A percentile compares a stretch with the other conserved stretches of the same genome.
phyloP scores from a whole-genome alignment of 1,284 basidiomycete genomes.

The Sanghuangporus baumii region DNA sequence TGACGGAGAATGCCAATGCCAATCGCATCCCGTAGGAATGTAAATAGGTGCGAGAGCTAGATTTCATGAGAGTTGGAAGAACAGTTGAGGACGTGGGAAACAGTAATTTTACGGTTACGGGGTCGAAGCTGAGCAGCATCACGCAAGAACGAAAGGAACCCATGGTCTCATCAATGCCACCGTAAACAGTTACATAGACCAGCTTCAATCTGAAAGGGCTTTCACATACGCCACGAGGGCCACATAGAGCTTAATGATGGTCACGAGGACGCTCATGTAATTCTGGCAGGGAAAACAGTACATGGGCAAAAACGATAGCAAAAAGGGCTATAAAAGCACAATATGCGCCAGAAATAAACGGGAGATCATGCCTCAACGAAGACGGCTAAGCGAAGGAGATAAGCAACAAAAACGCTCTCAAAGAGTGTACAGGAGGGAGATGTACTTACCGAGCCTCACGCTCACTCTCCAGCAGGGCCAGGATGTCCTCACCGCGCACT shows the following conservation, averaged over 20 bases:
- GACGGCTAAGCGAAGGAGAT: slow-evolving; percentile 29
- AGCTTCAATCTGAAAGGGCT: not conserved
- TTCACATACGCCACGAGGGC: not conserved
- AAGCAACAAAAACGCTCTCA: not conserved
- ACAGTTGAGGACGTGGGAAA: not conserved
- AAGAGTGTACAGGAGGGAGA: not conserved
- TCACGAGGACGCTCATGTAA: slow-evolving; percentile 2
- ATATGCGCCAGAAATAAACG: not conserved
- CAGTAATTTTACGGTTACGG: not conserved
- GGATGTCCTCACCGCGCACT: slow-evolving; percentile 94
- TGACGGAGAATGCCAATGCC: not conserved
- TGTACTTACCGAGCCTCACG: slow-evolving; percentile 94
- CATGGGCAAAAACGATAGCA: slow-evolving; percentile 9
- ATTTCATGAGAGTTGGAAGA: not conserved
- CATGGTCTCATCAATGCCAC: not conserved
- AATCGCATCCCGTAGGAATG: not conserved
- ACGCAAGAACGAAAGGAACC: not conserved
- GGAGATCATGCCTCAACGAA: slow-evolving; percentile 28
- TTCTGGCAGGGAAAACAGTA: slow-evolving; percentile 10
- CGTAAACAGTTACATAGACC: not conserved
- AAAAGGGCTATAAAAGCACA: slow-evolving; percentile 3
- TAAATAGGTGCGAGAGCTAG: not conserved
- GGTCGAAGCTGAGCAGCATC: not conserved
- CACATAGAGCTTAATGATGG: not conserved
- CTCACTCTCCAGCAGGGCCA: slow-evolving; percentile 97